Evolutionary conservation across 345 rosid species (phyloP).

Genomic region (Kernera saxatilis): DNA sequence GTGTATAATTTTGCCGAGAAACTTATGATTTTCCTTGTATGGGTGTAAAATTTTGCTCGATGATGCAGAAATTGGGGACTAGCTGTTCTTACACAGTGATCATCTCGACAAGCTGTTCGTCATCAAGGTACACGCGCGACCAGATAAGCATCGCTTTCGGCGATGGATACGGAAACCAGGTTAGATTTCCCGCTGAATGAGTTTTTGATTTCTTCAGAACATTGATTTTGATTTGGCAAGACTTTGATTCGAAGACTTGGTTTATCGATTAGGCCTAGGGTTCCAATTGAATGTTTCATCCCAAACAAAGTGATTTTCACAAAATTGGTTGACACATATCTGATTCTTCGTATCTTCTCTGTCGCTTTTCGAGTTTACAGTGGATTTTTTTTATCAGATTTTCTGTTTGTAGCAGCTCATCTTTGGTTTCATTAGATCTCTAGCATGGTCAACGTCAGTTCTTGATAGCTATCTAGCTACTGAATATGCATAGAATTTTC

Average conservation of each 20-base stretch:
- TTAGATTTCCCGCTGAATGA: constrained; percentile 7
- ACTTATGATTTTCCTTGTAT: background rate
- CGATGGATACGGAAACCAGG: constrained; percentile 94
- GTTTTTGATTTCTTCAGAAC: background rate
- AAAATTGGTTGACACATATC: background rate
- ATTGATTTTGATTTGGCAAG: background rate
- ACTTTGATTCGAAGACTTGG: background rate
- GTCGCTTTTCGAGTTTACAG: background rate
- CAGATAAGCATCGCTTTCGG: constrained; percentile 88
- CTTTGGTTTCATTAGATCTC: background rate
- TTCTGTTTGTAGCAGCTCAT: background rate
- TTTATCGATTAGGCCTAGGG: constrained; percentile 2
- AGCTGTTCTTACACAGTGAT: constrained; percentile 63
- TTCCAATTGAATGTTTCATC: constrained; percentile 17
- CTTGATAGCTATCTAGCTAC: background rate
- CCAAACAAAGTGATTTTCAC: background rate
- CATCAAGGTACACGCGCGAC: constrained; percentile 65
- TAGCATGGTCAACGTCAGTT: background rate
- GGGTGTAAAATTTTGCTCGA: background rate
- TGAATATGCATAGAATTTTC: background rate
- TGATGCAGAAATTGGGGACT: constrained; percentile 34
- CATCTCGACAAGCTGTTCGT: constrained; percentile 82
- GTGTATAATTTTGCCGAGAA: background rate
- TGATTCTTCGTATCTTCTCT: background rate
- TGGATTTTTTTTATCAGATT: background rate